A percentile compares a stretch with the other conserved stretches of the same genome.
Conservation (phyloP, 129 eudicot species). For the Chrysanthemum makinoi region DNA sequence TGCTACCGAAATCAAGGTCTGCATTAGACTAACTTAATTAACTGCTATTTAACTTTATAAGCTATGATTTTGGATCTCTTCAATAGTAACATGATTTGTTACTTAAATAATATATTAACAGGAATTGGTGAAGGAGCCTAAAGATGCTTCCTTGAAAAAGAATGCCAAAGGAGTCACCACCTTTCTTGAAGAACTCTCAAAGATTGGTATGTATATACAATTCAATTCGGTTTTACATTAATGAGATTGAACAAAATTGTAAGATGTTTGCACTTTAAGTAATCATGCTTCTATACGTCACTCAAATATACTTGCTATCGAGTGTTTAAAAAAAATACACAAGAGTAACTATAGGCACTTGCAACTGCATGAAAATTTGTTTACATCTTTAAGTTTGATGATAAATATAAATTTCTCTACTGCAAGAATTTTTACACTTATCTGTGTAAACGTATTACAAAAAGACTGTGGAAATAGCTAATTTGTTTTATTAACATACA, state of each 20-base stretch:
- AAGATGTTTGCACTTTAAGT: neutral
- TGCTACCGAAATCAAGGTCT: conserved; percentile 73
- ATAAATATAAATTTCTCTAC: too few species aligned
- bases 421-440: too few species aligned
- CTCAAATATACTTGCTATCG: too few species aligned
- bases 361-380: too few species aligned
- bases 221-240: neutral
- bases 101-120: conserved; percentile 14
- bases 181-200: conserved; percentile 80
- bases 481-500: neutral
- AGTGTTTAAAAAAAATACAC: too few species aligned
- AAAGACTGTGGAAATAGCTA: neutral
- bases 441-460: too few species aligned
- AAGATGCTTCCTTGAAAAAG: conserved; percentile 59
- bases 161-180: conserved; percentile 59
- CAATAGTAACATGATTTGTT: neutral
- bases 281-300: too few species aligned
- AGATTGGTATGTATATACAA: conserved; percentile 53
- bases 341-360: too few species aligned
- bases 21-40: neutral
- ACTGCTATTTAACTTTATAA: neutral
- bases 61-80: neutral
- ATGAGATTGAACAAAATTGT: neutral
- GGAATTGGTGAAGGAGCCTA: conserved; percentile 70
- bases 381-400: too few species aligned